phyloP scores from a whole-genome alignment of 495 filamentous ascomycete genomes.

The Podospora pseudopauciseta region DNA sequence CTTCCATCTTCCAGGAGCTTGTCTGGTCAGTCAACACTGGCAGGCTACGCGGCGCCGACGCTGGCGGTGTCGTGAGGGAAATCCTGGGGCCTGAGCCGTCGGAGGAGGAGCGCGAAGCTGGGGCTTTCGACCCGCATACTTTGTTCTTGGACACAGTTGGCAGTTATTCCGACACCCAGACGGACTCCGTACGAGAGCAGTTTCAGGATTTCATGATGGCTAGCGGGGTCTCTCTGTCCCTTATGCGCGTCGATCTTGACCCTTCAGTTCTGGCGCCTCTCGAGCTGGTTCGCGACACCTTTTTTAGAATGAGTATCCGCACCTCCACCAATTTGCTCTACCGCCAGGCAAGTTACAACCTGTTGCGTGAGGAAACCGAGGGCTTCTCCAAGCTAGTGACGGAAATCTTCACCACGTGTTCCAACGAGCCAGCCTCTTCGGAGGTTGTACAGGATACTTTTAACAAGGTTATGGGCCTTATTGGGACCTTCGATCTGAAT shows the following conservation, averaged over 20 bases:
- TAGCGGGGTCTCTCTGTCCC: conserved; percentile 62
- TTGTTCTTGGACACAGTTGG: conserved; percentile 81
- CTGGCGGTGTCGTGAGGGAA: conserved; percentile 68
- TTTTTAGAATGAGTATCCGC: conserved; percentile 75
- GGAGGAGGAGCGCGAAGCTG: conserved; percentile 39
- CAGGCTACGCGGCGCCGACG: conserved; percentile 61
- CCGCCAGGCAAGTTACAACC: conserved; percentile 92
- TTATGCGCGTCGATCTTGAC: conserved; percentile 84
- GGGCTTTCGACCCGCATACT: conserved; percentile 56
- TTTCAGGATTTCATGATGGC: conserved; percentile 60
- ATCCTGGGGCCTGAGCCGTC: conserved; percentile 60
- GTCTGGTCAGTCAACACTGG: conserved; percentile 66
- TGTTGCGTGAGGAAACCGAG: conserved; percentile 92
- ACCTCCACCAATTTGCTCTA: conserved; percentile 91
- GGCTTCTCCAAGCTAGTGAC: conserved; percentile 72
- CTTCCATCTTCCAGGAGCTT: conserved; percentile 80
- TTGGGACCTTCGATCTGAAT: conserved; percentile 55
- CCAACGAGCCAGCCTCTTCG: conserved; percentile 44
- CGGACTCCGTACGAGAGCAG: conserved; percentile 36
- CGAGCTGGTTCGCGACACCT: conserved; percentile 77
- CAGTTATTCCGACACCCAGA: conserved; percentile 68
- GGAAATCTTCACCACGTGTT: conserved; percentile 60
- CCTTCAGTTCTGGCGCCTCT: conserved; percentile 66
- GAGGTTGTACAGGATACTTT: conserved; percentile 50
- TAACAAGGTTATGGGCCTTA: conserved; percentile 64